These are phyloP conservation scores for Megacollybia marginata DNA, from an alignment of 768 basidiomycete species.

Conservation along the genomic window DNA sequence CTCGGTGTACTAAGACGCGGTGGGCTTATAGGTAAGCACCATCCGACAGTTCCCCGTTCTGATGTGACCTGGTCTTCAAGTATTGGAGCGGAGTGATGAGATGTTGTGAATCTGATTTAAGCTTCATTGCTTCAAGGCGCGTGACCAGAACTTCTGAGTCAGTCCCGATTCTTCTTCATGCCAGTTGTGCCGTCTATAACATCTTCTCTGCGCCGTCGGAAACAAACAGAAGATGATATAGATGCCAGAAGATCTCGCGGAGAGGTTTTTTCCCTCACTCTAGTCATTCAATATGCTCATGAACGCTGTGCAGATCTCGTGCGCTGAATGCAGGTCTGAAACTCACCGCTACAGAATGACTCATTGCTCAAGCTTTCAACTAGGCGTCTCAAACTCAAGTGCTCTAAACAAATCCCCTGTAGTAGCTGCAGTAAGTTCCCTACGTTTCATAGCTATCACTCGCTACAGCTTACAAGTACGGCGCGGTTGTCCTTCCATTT, in stretches of 20 bases:
- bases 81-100: too few species aligned
- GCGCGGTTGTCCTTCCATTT: constrained; percentile 55
- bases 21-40: too few species aligned
- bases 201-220: constrained; percentile 24
- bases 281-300: background rate
- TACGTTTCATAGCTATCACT: background rate
- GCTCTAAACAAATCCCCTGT: constrained; percentile 50
- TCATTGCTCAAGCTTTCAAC: too few species aligned
- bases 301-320: constrained; percentile 34
- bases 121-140: too few species aligned
- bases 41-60: too few species aligned
- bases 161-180: too few species aligned
- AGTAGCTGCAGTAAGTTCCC: background rate
- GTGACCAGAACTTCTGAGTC: too few species aligned
- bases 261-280: constrained; percentile 26
- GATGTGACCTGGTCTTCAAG: too few species aligned
- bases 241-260: constrained; percentile 42
- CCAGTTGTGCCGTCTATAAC: too few species aligned
- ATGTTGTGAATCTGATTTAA: too few species aligned
- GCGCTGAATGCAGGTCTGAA: constrained; percentile 46
- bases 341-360: too few species aligned
- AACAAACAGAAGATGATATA: constrained; percentile 35
- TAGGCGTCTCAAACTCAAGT: constrained; percentile 52
- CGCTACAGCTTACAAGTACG: constrained; percentile 27
- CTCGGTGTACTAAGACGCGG: too few species aligned